Conservation (phyloP, 495 filamentous ascomycete species). For the Clohesyomyces aquaticus region DNA sequence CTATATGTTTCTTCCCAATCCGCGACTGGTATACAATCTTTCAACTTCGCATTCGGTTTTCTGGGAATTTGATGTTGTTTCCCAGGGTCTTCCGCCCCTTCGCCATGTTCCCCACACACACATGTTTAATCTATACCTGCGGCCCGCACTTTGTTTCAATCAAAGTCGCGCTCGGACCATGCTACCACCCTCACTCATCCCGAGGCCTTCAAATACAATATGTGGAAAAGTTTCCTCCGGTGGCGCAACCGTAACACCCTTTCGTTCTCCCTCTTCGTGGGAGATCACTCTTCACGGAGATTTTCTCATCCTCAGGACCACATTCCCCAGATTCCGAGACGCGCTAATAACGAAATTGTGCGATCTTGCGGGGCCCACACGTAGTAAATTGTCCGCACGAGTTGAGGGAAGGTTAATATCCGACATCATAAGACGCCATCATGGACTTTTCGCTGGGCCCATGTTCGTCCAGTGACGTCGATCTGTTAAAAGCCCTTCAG, state of each 20-base stretch:
- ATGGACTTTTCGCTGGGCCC: not conserved
- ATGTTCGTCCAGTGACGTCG: not conserved
- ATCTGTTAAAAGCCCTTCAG: not conserved
- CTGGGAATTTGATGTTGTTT: not conserved
- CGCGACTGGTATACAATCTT: not conserved
- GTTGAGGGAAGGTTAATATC: not conserved
- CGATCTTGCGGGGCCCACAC: not conserved
- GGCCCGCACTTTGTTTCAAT: not conserved
- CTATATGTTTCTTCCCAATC: not conserved
- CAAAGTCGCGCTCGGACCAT: not conserved
- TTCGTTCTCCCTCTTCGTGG: not conserved
- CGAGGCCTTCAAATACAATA: not conserved
- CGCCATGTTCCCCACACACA: not conserved
- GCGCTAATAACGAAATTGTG: not conserved
- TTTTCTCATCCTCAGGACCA: not conserved
- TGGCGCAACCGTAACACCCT: not conserved
- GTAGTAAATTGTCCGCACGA: not conserved
- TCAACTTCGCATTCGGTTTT: not conserved
- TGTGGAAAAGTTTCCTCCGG: not conserved
- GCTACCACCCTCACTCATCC: not conserved
- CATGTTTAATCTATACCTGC: not conserved
- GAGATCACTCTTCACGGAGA: not conserved
- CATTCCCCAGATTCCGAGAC: not conserved
- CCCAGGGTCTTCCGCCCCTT: not conserved
- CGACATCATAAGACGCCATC: not conserved